phyloP scores from a whole-genome alignment of 805 yeast genomes.

The Ogataea pini region DNA sequence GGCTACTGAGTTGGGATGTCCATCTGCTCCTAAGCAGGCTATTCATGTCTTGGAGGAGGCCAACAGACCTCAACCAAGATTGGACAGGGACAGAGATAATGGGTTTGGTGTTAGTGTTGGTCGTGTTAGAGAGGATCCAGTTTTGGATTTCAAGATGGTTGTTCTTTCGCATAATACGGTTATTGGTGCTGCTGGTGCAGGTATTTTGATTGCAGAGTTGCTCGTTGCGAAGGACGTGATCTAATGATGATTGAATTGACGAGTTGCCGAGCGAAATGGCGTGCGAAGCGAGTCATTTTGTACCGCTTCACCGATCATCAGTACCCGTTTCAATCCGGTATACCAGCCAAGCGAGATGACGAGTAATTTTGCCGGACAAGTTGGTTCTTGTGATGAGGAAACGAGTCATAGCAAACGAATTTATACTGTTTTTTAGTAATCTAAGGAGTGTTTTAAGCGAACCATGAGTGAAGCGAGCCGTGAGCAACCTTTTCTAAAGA shows the following conservation, averaged over 20 bases:
- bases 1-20: conserved; percentile 76
- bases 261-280: too few species aligned
- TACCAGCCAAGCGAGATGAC: too few species aligned
- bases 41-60: conserved; percentile 88
- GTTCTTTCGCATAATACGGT: conserved; percentile 96
- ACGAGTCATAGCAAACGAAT: neutral
- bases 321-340: too few species aligned
- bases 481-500: too few species aligned
- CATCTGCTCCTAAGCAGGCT: conserved; percentile 90
- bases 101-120: conserved; percentile 97
- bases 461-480: too few species aligned
- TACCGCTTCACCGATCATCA: too few species aligned
- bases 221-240: conserved; percentile 74
- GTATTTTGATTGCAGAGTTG: conserved; percentile 91
- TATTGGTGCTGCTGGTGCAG: conserved; percentile 99
- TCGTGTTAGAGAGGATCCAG: conserved; percentile 89
- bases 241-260: conserved; percentile 41
- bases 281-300: neutral
- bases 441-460: too few species aligned
- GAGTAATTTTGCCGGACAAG: too few species aligned
- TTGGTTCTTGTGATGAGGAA: too few species aligned
- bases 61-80: conserved; percentile 96
- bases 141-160: conserved; percentile 93
- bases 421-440: too few species aligned
- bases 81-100: conserved; percentile 91